A percentile compares a stretch with the other conserved stretches of the same genome.
Evolutionary conservation across 2,329 filamentous ascomycete species (phyloP).

Genomic region (Nothopassalora personata): DNA sequence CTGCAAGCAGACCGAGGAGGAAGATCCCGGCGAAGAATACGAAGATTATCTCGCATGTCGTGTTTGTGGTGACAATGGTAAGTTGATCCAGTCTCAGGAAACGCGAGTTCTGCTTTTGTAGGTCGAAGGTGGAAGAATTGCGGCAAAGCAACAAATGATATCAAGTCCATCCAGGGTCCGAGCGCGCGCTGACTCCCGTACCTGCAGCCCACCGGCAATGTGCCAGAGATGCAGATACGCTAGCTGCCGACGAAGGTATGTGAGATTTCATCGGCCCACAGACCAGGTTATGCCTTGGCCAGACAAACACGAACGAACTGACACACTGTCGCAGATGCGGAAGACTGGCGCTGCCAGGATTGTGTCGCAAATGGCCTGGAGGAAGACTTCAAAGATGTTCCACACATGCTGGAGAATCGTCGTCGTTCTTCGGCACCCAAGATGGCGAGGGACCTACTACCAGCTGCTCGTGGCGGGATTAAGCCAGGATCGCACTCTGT

Average conservation of each 20-base stretch:
- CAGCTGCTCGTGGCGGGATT: slow-evolving; percentile 58
- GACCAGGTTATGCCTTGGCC: slow-evolving; percentile 7
- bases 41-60: slow-evolving; percentile 72
- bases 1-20: slow-evolving; percentile 75
- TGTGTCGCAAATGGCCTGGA: slow-evolving; percentile 51
- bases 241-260: slow-evolving; percentile 61
- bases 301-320: slow-evolving; percentile 22
- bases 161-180: slow-evolving; percentile 31
- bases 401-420: slow-evolving; percentile 35
- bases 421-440: slow-evolving; percentile 60
- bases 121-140: slow-evolving; percentile 22
- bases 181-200: slow-evolving; percentile 40
- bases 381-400: slow-evolving; percentile 38
- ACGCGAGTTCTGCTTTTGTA: slow-evolving; percentile 12
- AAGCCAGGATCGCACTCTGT: slow-evolving; percentile 70
- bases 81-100: slow-evolving; percentile 36
- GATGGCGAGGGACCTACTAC: slow-evolving; percentile 62
- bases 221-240: slow-evolving; percentile 64
- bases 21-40: slow-evolving; percentile 75
- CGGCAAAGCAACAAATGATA: slow-evolving; percentile 24
- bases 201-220: slow-evolving; percentile 82
- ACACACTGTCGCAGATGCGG: slow-evolving; percentile 43
- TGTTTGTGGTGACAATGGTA: slow-evolving; percentile 77
- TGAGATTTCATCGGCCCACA: slow-evolving; percentile 19
- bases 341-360: slow-evolving; percentile 57